Evolutionary conservation across 331 rosid species (phyloP), one percentile per base, ranked within the genome.

Genomic region (Quercus lobata): DNA sequence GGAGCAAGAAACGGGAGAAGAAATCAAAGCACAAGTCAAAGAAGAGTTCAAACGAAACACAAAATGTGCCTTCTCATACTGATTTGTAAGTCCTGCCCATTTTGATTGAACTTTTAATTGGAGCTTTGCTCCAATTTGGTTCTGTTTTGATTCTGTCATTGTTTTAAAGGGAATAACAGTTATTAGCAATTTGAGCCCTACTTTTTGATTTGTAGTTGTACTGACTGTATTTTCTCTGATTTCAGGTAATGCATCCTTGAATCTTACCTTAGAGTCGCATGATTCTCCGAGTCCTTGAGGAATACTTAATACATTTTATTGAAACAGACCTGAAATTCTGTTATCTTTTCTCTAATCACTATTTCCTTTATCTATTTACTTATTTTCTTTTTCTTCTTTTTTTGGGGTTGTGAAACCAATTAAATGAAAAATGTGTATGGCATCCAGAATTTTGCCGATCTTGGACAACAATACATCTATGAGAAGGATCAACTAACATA

Each of bases 21-120:
- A 95, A 91, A 83, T 93, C 97, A 30, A 95, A 93, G 89, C 96
- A 95, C 93, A 95, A 93, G 85, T 89, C 91, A 54, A 95, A 82
- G 83, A 91, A 81, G 90, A 87, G 88, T 79, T 88, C 92, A 63
- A 83, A 72, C 62, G 96, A 88, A 80, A 83, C 86, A 24, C 89
- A 78, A 37, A 69, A 56, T 61, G 19, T 76, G 70, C 82, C 86
- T 30, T 71, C 68, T 76, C 85, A 56, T 16, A 18, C 73, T 73
- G 34, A 85, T 79, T 69, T 19, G 84, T 88, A 88, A 52, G 85
- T 72, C 52, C 12, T 66, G 65, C 44, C 29, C 54, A 35, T n/a
- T 68, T 49, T 2, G 16, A 66, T 52, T 70, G 65, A 21, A n/a
- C 27, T 69, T 56, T 17, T 69, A 18, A 2, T 78, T 46, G 27